Percentiles rank a stretch among this genome's conserved stretches.
These are phyloP conservation scores for Phyllosticta citribraziliensis DNA, from an alignment of 2,329 filamentous ascomycete genomes.

Conservation along the genomic window DNA sequence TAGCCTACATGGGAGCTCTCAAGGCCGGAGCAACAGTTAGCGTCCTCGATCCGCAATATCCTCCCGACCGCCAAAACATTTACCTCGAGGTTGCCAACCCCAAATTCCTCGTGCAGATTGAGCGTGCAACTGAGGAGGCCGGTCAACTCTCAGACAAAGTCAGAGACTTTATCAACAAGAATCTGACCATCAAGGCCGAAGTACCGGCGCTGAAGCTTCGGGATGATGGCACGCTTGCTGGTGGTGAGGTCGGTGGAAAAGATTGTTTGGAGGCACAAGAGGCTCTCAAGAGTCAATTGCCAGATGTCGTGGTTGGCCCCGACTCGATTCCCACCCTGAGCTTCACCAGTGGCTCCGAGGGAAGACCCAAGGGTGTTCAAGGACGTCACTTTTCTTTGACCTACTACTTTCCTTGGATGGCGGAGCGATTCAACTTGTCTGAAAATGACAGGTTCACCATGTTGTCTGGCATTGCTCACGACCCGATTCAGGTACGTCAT, in stretches of 20 bases:
- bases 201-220: constrained; percentile 64
- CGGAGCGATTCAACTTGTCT: constrained; percentile 65
- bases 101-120: constrained; percentile 61
- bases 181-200: constrained; percentile 61
- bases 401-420: constrained; percentile 92
- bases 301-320: constrained; percentile 71
- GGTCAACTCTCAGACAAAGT: constrained; percentile 53
- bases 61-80: constrained; percentile 69
- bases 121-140: constrained; percentile 58
- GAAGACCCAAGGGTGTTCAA: constrained; percentile 74
- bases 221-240: constrained; percentile 62
- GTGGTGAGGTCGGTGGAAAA: constrained; percentile 54
- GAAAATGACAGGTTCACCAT: constrained; percentile 69
- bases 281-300: constrained; percentile 44
- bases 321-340: constrained; percentile 69
- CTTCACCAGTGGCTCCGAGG: constrained; percentile 58
- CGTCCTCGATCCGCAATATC: constrained; percentile 71
- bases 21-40: constrained; percentile 51
- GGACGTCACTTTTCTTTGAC: constrained; percentile 80
- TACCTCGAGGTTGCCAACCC: constrained; percentile 74
- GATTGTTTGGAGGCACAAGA: constrained; percentile 56
- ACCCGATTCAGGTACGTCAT: constrained; percentile 38
- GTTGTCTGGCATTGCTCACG: constrained; percentile 74
- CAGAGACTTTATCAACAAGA: constrained; percentile 58
- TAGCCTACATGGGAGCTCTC: constrained; percentile 67